These are phyloP conservation scores for Solanum habrochaites DNA, from an alignment of 257 asterid genomes.

Conservation along the genomic window DNA sequence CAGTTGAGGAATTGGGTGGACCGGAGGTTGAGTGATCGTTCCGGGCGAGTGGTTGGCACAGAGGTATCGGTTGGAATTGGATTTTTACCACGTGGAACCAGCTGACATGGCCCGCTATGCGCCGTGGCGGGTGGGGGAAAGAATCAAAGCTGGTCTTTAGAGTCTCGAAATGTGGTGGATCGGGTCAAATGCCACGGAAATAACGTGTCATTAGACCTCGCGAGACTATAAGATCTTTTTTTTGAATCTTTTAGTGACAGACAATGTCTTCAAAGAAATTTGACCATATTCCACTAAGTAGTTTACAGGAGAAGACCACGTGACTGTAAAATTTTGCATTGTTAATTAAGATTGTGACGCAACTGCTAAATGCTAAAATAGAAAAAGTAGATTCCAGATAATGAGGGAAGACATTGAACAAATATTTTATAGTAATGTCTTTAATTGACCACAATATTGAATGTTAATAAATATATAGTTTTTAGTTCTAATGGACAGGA, in stretches of 20 bases:
- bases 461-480: not conserved
- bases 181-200: slow-evolving; percentile 13
- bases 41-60: slow-evolving; percentile 71
- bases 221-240: not conserved
- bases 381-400: not conserved
- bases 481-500: not conserved
- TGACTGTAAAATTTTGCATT: not conserved
- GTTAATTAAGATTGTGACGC: not conserved
- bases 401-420: not conserved
- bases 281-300: not conserved
- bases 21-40: slow-evolving; percentile 69
- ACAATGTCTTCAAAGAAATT: too few relatives aligned
- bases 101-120: slow-evolving; percentile 68
- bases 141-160: slow-evolving; percentile 67
- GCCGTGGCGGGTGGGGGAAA: slow-evolving; percentile 50
- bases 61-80: slow-evolving; percentile 52
- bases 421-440: not conserved
- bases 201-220: slow-evolving; percentile 30
- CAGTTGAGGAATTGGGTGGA: slow-evolving; percentile 39
- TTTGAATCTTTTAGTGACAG: too few relatives aligned
- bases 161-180: slow-evolving; percentile 73
- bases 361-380: not conserved
- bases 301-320: not conserved
- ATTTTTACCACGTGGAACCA: slow-evolving; percentile 56
- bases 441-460: not conserved